Base-by-base conservation (phyloP, 495 filamentous ascomycete species). In the Aspergillus bridgeri region DNA sequence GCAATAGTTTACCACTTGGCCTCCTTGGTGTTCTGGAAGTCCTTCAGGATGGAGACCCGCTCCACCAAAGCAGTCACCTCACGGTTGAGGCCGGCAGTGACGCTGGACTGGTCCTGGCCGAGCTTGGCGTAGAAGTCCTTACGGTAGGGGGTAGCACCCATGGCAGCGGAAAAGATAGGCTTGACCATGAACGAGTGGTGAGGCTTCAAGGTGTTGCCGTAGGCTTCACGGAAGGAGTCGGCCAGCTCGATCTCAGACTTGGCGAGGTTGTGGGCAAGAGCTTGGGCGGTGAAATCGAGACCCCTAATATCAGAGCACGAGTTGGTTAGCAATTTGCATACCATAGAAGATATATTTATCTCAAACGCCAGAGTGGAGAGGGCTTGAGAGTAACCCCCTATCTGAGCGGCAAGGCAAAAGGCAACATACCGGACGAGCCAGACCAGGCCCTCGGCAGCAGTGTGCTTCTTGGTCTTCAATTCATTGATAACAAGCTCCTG, bases 111-210 rank as follows among this genome's bases (percentile, higher is more conserved):
- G 64, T 92, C 83, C 6, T 75, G 75, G 15, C 89, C 93, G 22
- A 98, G 75, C 81, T 96, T 97, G 49, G 64, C 67, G 67, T 96
- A 96, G 68, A 98, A 98, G 65, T 89, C 87, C 60, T 88, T 89
- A 44, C 92, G 85, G 80, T 96, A 96, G 3, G 95, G 94, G 63
- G 88, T 92, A 8, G 91, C 92, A 59, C 82, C 81, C 91, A 98
- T 96, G 61, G 95, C 94, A 54, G 90, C 86, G 61, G 81, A 87
- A 81, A 97, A 97, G 63, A 96, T 79, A 55, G 89, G 89, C 78
- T 92, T 96, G 48, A 96, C 77, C 27, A 97, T 48, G 72, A 94
- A 88, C 62, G 78, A 83, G 81, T 98, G 94, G 78, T 96, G 88
- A 24, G 85, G 88, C 77, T 93, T 96, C 64, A 98, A 89, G 54